phyloP scores from a whole-genome alignment of 176 grass and related monocot species.

The Zea luxurians region DNA sequence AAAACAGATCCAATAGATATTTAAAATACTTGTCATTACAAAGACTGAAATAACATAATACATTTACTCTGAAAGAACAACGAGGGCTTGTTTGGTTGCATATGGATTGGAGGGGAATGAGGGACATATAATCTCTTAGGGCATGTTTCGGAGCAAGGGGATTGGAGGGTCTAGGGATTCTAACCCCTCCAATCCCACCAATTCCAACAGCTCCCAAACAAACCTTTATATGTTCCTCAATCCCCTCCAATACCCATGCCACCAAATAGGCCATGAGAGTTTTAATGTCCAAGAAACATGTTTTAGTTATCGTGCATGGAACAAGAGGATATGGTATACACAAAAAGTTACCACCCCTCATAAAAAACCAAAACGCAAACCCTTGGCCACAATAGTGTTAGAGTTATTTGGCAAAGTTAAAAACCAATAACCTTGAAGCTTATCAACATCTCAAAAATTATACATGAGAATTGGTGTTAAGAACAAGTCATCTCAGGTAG shows the following conservation, averaged over 20 bases:
- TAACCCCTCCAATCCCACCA: too few species aligned
- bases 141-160: too few species aligned
- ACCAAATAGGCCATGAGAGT: neutral
- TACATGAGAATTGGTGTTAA: neutral
- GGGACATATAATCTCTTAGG: too few species aligned
- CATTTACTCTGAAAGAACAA: too few species aligned
- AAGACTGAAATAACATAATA: neutral
- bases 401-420: constrained; percentile 15
- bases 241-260: neutral
- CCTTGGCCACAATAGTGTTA: neutral
- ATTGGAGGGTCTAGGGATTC: too few species aligned
- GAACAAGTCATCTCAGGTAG: constrained; percentile 30
- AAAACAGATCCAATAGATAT: neutral
- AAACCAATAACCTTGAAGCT: constrained; percentile 6
- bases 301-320: neutral
- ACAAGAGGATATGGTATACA: neutral
- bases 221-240: too few species aligned
- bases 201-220: too few species aligned
- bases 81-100: too few species aligned
- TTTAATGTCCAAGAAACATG: neutral
- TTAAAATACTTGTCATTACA: neutral
- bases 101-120: too few species aligned
- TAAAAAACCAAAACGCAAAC: constrained; percentile 17
- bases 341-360: constrained; percentile 47
- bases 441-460: constrained; percentile 40